phyloP scores from a whole-genome alignment of 1,284 basidiomycete genomes.

The Takashimella koratensis region DNA sequence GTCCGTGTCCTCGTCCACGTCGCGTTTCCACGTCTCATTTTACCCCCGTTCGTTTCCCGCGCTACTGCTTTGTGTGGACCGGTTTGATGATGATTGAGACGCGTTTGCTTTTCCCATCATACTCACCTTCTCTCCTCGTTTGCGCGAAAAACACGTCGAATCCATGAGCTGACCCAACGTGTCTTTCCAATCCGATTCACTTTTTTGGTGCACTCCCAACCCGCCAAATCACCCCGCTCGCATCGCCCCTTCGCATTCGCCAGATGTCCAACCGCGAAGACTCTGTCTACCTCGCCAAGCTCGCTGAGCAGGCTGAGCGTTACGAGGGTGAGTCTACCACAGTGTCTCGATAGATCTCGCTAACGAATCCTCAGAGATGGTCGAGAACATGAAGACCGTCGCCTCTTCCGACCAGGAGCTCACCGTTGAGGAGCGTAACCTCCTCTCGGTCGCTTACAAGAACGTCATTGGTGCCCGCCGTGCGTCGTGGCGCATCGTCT shows the following conservation, averaged over 20 bases:
- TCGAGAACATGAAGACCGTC: constrained; percentile 98
- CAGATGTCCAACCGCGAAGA: constrained; percentile 90
- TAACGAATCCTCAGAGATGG: constrained; percentile 70
- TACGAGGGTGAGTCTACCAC: constrained; percentile 77
- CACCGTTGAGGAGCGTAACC: constrained; percentile 98
- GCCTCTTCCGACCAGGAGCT: constrained; percentile 96
- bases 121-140: not conserved
- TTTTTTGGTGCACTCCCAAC: too few relatives aligned
- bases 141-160: not conserved
- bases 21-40: not conserved
- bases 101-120: not conserved
- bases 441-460: constrained; percentile 99
- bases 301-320: constrained; percentile 97
- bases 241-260: not conserved
- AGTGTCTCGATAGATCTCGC: not conserved
- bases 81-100: not conserved
- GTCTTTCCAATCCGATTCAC: not conserved
- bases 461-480: constrained; percentile 99
- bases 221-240: not conserved
- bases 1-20: not conserved
- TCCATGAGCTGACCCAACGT: not conserved
- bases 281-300: constrained; percentile 98
- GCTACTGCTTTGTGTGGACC: too few relatives aligned
- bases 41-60: too few relatives aligned
- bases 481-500: constrained; percentile 98